Evolutionary conservation across 2,329 filamentous ascomycete genomes (phyloP).

Genomic region (Sarocladiaceae sp.): DNA sequence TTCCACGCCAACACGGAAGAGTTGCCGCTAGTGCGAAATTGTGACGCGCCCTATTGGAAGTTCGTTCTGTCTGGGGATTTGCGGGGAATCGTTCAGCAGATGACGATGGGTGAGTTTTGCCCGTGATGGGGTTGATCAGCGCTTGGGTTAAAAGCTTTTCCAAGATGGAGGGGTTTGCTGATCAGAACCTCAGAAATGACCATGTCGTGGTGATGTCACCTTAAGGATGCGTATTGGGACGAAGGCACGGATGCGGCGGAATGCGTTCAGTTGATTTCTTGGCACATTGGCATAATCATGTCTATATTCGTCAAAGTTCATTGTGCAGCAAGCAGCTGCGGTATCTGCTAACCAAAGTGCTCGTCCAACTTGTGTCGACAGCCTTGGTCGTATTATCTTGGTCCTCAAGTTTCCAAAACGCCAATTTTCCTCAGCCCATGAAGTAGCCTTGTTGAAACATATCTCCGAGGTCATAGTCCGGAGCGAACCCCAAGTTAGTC

Average conservation of each 20-base stretch:
- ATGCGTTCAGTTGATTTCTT: too few species aligned
- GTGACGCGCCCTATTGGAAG: background rate
- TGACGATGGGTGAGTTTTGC: background rate
- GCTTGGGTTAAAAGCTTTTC: background rate
- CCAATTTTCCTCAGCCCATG: background rate
- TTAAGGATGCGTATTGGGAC: too few species aligned
- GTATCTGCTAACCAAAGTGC: too few species aligned
- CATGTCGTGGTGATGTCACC: conserved; percentile 14
- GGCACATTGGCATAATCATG: too few species aligned
- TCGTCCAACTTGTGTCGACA: too few species aligned
- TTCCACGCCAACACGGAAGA: background rate
- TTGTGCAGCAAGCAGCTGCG: too few species aligned
- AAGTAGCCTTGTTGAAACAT: conserved; percentile 29
- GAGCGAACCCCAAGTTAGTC: conserved; percentile 62
- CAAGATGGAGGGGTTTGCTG: background rate
- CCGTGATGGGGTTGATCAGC: background rate
- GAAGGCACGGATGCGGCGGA: too few species aligned
- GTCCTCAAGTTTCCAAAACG: background rate
- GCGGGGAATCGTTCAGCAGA: too few species aligned
- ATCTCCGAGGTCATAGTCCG: conserved; percentile 55
- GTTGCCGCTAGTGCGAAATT: background rate
- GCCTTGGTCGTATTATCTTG: too few species aligned
- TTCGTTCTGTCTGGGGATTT: background rate
- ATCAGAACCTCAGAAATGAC: too few species aligned
- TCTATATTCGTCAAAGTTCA: too few species aligned